Evolutionary conservation across 192 early-diverging fungal genomes (phyloP), one percentile per base, ranked within the genome.

Genomic region (Backusella liffmaniae): DNA sequence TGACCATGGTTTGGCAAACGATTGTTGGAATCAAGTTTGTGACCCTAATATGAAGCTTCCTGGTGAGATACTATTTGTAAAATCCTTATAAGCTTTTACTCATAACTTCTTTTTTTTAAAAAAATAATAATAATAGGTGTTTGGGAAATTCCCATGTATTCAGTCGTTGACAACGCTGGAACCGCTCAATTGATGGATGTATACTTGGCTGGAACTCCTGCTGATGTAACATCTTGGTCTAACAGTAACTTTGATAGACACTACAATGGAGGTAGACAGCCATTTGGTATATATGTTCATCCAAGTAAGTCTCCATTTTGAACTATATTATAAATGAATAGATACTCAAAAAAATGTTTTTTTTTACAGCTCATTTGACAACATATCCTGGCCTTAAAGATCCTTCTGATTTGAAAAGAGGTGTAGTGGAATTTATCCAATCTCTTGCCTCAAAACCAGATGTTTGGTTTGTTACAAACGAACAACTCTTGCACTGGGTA

Each of bases 401-500:
- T 72, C 29, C 81, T 13, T 36, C 71, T 49, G 30, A 59, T 15
- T 30, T 76, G 0, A 78, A 80, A 16, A 36, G 42, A 5, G 56
- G 81, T 12, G 82, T 88, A 41, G 76, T 82, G 2, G 79, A 72
- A 0, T 90, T 94, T 71, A 84, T 94, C 42, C 70, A 84, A 46
- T 89, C 84, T 51, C 83, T 84, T 26, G 76, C 84, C 32, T 67
- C 79, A 29, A 80, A 89, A 49, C 84, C 86, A 15, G 88, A 94
- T 81, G 89, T 90, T 26, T 94, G 91, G 90, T 90, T 93, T 80
- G 88, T 94, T 18, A 93, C 91, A 68, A 86, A 85, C 71, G 83
- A 87, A 37, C 92, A 94, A 74, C 56, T 94, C 37, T 79, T 94
- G 26, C 77, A 89, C 75, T 94, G 91, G 86, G 76, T 78, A 78